These are phyloP conservation scores for Ascomycota sp. DNA, from an alignment of 2,329 filamentous ascomycete genomes.

Conservation along the genomic window DNA sequence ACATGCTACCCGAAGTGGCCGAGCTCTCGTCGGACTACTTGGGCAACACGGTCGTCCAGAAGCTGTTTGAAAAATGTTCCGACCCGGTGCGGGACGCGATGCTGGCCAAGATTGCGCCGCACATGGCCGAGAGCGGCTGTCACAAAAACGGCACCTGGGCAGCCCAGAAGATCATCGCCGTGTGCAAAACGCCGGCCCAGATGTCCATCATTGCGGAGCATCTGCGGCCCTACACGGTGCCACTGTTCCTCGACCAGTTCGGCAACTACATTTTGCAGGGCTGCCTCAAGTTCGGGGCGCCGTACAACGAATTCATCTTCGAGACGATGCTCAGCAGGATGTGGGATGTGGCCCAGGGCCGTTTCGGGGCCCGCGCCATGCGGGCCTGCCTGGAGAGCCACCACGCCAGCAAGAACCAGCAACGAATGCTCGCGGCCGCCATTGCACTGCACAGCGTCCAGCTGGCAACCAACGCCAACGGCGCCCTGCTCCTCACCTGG, in stretches of 20 bases:
- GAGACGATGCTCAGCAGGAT: conserved; percentile 88
- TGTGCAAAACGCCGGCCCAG: conserved; percentile 67
- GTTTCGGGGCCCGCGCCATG: conserved; percentile 91
- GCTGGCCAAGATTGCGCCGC: conserved; percentile 70
- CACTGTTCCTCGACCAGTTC: conserved; percentile 90
- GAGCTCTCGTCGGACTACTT: conserved; percentile 91
- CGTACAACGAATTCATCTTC: conserved; percentile 92
- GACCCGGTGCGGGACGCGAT: conserved; percentile 81
- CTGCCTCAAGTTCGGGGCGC: conserved; percentile 75
- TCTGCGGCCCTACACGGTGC: conserved; percentile 68
- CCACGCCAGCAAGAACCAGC: conserved; percentile 84
- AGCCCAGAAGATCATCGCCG: conserved; percentile 96
- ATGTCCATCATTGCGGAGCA: conserved; percentile 71
- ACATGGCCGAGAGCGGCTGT: conserved; percentile 87
- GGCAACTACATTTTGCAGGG: conserved; percentile 97
- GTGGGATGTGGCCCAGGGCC: conserved; percentile 83
- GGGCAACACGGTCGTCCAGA: conserved; percentile 98
- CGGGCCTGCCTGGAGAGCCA: conserved; percentile 92
- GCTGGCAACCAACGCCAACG: conserved; percentile 88
- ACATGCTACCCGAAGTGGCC: conserved; percentile 92
- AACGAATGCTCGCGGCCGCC: conserved; percentile 78
- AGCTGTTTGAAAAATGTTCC: conserved; percentile 91
- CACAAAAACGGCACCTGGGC: conserved; percentile 99
- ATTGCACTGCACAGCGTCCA: conserved; percentile 96
- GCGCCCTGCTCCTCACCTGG: conserved; percentile 85